These are phyloP conservation scores for Lactarius hatsudake DNA, from an alignment of 768 basidiomycete genomes.

Conservation along the genomic window DNA sequence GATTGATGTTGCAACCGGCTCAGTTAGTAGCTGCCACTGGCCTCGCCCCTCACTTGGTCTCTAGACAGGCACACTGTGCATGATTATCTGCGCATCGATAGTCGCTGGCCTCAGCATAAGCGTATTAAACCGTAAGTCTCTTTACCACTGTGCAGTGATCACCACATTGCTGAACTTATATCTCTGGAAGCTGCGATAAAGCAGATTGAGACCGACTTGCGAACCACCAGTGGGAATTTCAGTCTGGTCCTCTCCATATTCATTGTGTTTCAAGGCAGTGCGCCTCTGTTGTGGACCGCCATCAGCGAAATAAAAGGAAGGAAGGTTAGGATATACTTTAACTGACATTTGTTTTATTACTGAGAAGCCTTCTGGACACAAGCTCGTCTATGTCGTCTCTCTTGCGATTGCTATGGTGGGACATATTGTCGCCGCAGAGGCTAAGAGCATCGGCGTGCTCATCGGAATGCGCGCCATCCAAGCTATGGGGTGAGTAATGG, in stretches of 20 bases:
- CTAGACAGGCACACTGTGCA: conserved; percentile 35
- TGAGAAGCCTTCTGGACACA: not conserved
- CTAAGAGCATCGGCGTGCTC: conserved; percentile 51
- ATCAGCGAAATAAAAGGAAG: conserved; percentile 75
- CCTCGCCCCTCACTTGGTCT: conserved; percentile 36
- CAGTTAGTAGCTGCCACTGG: not conserved
- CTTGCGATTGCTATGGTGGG: conserved; percentile 53
- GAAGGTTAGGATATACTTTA: conserved; percentile 44
- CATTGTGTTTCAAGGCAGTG: conserved; percentile 64
- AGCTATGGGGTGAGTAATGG: conserved; percentile 52
- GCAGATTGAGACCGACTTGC: conserved; percentile 56
- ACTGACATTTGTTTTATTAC: conserved; percentile 1
- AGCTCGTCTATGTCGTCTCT: conserved; percentile 54
- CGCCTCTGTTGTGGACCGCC: conserved; percentile 67
- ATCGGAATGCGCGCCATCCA: conserved; percentile 71
- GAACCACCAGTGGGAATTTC: conserved; percentile 58
- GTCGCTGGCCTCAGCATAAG: conserved; percentile 56
- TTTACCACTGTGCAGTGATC: not conserved
- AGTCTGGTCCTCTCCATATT: conserved; percentile 70
- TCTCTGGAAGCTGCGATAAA: conserved; percentile 53
- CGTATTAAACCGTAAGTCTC: conserved; percentile 61
- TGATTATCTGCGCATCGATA: conserved; percentile 53
- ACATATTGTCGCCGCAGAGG: conserved; percentile 54
- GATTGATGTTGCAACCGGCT: not conserved
- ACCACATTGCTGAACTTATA: not conserved